Conservation (phyloP, 169 alveolate genomes). For the Eimeria sp. region DNA sequence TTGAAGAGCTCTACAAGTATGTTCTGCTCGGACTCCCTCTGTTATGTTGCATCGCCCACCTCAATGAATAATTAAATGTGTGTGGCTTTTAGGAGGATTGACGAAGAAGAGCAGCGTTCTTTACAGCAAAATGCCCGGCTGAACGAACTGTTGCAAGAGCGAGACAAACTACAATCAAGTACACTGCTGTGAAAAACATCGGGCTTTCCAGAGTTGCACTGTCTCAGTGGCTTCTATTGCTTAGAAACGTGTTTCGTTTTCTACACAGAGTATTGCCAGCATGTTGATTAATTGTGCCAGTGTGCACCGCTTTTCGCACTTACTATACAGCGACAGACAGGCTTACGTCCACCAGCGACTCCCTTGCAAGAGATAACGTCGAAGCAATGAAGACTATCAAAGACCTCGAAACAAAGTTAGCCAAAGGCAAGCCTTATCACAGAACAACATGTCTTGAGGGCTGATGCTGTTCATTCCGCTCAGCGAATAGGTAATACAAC, state of each 20-base stretch:
- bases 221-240: background rate
- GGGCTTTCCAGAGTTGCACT: background rate
- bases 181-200: background rate
- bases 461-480: background rate
- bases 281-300: background rate
- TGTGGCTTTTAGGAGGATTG: slow-evolving; percentile 48
- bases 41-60: background rate
- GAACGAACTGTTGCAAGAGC: slow-evolving; percentile 57
- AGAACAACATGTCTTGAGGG: background rate
- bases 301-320: background rate
- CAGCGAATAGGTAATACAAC: background rate
- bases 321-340: slow-evolving; percentile 41
- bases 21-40: background rate
- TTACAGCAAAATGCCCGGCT: slow-evolving; percentile 59
- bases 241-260: background rate
- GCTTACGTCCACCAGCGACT: slow-evolving; percentile 68
- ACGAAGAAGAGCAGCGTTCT: slow-evolving; percentile 64
- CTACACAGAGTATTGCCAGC: background rate
- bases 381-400: slow-evolving; percentile 65
- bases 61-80: background rate
- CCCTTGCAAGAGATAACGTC: slow-evolving; percentile 45
- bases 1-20: slow-evolving; percentile 60
- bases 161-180: slow-evolving; percentile 67
- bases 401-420: slow-evolving; percentile 42
- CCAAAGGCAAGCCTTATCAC: slow-evolving; percentile 38